phyloP scores from a whole-genome alignment of 2,329 filamentous ascomycete species.

The Pseudogymnoascus verrucosus region DNA sequence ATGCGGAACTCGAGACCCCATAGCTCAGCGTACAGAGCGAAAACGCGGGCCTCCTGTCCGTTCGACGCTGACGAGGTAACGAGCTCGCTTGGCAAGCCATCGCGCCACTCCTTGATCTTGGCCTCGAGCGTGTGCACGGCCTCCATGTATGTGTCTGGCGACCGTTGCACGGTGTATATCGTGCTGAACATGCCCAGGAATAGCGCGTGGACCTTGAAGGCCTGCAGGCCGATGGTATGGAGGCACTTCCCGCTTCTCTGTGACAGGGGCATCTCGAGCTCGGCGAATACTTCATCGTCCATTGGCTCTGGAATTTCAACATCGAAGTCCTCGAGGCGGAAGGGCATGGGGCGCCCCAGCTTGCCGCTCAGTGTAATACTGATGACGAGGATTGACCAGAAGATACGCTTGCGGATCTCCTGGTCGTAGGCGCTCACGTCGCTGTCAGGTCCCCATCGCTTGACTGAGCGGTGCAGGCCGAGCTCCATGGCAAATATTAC shows the following conservation, averaged over 20 bases:
- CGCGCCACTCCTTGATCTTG: slow-evolving; percentile 54
- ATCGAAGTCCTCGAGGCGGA: slow-evolving; percentile 68
- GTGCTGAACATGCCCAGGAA: slow-evolving; percentile 68
- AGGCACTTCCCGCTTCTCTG: slow-evolving; percentile 48
- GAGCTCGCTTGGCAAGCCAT: slow-evolving; percentile 55
- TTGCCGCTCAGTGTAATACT: slow-evolving; percentile 65
- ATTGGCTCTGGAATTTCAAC: slow-evolving; percentile 66
- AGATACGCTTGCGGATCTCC: slow-evolving; percentile 70
- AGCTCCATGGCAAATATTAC: slow-evolving; percentile 65
- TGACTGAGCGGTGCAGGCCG: slow-evolving; percentile 65
- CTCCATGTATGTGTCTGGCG: slow-evolving; percentile 53
- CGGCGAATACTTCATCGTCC: slow-evolving; percentile 60
- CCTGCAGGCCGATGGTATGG: slow-evolving; percentile 58
- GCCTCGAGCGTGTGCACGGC: slow-evolving; percentile 58
- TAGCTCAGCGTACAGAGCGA: slow-evolving; percentile 46
- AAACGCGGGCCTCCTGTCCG: slow-evolving; percentile 38
- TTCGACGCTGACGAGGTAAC: slow-evolving; percentile 34
- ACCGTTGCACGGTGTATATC: slow-evolving; percentile 63
- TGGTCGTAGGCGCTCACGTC: slow-evolving; percentile 44
- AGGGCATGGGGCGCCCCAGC: slow-evolving; percentile 68
- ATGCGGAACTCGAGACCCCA: slow-evolving; percentile 51
- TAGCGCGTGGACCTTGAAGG: slow-evolving; percentile 56
- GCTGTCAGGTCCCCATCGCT: slow-evolving; percentile 42
- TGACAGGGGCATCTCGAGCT: slow-evolving; percentile 52
- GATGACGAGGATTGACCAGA: slow-evolving; percentile 64